phyloP scores from a whole-genome alignment of 2,329 filamentous ascomycete genomes.

The Curvularia sp. region DNA sequence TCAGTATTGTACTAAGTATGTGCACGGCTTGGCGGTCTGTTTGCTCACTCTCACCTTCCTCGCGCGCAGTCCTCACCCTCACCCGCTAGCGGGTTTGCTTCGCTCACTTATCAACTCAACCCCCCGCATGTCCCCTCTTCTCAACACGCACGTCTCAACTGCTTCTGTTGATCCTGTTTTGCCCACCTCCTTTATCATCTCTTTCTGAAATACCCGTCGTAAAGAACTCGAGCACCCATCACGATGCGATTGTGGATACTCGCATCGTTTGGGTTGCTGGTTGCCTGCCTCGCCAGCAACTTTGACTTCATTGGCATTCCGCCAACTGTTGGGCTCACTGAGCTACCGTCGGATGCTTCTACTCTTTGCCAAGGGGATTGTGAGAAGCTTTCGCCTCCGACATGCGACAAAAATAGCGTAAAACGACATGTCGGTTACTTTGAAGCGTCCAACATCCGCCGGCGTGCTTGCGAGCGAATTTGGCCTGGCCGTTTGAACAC shows the following conservation, averaged over 20 bases:
- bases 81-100: neutral
- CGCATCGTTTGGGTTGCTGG: neutral
- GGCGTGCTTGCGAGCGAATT: slow-evolving; percentile 31
- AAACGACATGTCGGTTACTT: slow-evolving; percentile 27
- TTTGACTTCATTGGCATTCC: neutral
- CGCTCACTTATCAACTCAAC: neutral
- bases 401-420: neutral
- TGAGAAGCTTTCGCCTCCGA: neutral
- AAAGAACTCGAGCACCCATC: neutral
- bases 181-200: neutral
- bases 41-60: neutral
- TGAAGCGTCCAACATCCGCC: slow-evolving; percentile 31
- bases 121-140: neutral
- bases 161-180: neutral
- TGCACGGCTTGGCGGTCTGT: neutral
- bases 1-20: neutral
- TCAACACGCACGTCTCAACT: neutral
- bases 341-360: slow-evolving; percentile 4
- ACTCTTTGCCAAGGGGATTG: neutral
- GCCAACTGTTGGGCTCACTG: slow-evolving; percentile 18
- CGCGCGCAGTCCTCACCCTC: neutral
- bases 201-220: neutral
- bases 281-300: neutral
- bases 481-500: slow-evolving; percentile 32
- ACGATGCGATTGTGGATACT: slow-evolving; percentile 1